phyloP scores from a whole-genome alignment of 768 basidiomycete species.

The Naematelia aurantialba region DNA sequence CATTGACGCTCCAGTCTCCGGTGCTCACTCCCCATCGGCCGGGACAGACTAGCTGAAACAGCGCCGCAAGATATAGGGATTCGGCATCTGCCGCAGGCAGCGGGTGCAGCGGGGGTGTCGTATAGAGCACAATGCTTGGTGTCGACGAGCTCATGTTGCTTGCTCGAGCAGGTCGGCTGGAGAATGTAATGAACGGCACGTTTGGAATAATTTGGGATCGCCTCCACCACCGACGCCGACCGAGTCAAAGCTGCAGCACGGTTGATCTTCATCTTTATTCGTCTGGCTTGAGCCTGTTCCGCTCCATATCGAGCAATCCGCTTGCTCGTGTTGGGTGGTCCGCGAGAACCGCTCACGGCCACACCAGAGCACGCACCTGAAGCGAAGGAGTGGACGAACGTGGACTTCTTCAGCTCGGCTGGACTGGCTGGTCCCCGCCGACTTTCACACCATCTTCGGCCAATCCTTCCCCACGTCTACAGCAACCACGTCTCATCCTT shows the following conservation, averaged over 20 bases:
- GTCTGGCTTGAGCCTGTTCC: too few species aligned
- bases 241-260: too few species aligned
- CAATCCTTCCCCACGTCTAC: too few species aligned
- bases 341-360: too few species aligned
- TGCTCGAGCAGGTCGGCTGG: neutral
- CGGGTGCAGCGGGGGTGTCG: slow-evolving; percentile 23
- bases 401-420: too few species aligned
- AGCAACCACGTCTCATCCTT: neutral
- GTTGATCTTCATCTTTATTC: too few species aligned
- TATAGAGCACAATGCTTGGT: slow-evolving; percentile 18
- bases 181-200: neutral
- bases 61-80: slow-evolving; percentile 25
- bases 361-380: too few species aligned
- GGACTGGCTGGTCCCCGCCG: too few species aligned
- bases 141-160: neutral
- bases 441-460: too few species aligned
- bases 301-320: too few species aligned
- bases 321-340: too few species aligned
- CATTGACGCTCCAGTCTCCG: slow-evolving; percentile 24
- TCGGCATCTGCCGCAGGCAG: slow-evolving; percentile 31
- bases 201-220: neutral
- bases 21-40: slow-evolving; percentile 23
- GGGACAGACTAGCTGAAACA: slow-evolving; percentile 25
- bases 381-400: too few species aligned
- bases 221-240: neutral